Evolutionary conservation across 139 green algal species (phyloP).

Genomic region (Chlorella ohadii): DNA sequence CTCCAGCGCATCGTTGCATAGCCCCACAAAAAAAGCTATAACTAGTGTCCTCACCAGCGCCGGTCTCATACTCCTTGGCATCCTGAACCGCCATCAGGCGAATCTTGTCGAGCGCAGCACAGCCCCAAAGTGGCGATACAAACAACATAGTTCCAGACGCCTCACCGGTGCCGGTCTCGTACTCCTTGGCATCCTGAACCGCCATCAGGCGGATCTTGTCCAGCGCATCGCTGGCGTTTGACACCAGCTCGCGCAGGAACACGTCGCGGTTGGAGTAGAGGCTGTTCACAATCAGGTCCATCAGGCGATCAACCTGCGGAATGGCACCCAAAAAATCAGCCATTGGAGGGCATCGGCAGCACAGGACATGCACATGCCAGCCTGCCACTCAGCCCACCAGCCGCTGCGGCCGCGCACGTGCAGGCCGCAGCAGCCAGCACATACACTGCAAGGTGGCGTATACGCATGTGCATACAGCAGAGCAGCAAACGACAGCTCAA

Average conservation of each 20-base stretch:
- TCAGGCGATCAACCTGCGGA: slow-evolving; percentile 85
- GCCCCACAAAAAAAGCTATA: too few relatives aligned
- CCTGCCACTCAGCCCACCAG: too few relatives aligned
- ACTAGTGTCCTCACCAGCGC: background rate
- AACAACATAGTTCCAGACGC: too few relatives aligned
- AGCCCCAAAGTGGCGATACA: too few relatives aligned
- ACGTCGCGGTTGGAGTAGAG: slow-evolving; percentile 97
- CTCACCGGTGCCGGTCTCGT: slow-evolving; percentile 28
- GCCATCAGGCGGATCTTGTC: slow-evolving; percentile 84
- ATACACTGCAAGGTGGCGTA: too few relatives aligned
- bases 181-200: slow-evolving; percentile 40
- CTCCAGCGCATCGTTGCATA: too few relatives aligned
- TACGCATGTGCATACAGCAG: too few relatives aligned
- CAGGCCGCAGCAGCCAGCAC: too few relatives aligned
- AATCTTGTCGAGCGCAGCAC: slow-evolving; percentile 96
- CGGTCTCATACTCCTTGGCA: slow-evolving; percentile 33
- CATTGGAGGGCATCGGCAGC: too few relatives aligned
- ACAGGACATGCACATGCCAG: too few relatives aligned
- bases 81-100: slow-evolving; percentile 44
- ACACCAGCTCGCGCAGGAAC: slow-evolving; percentile 93
- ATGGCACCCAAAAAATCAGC: too few relatives aligned
- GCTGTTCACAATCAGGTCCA: slow-evolving; percentile 99
- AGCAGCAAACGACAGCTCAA: background rate
- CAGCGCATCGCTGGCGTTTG: slow-evolving; percentile 95
- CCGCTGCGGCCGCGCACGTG: too few relatives aligned